Evolutionary conservation across 495 filamentous ascomycete genomes (phyloP).

Genomic region (Xylaria flabelliformis): DNA sequence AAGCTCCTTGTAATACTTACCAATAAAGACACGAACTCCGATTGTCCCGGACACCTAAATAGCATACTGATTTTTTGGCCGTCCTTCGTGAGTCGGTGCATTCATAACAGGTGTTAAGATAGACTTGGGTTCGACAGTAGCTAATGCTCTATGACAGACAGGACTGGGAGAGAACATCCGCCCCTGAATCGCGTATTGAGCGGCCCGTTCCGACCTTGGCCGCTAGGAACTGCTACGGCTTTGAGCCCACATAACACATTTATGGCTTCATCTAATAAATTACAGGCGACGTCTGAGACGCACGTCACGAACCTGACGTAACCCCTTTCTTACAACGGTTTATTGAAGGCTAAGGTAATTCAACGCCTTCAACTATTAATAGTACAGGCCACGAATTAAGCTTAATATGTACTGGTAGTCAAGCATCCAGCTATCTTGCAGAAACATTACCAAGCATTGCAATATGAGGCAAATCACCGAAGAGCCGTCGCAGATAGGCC

Average conservation of each 20-base stretch:
- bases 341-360: neutral
- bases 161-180: neutral
- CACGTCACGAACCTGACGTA: neutral
- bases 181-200: neutral
- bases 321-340: too few species aligned
- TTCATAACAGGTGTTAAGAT: neutral
- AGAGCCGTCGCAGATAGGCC: neutral
- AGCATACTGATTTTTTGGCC: neutral
- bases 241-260: neutral
- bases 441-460: neutral
- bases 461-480: neutral
- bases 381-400: neutral
- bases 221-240: too few species aligned
- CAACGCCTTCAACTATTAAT: neutral
- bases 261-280: neutral
- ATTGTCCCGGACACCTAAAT: neutral
- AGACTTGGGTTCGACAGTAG: neutral
- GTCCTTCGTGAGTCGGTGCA: neutral
- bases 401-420: neutral
- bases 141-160: neutral
- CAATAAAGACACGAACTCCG: neutral
- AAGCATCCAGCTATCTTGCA: neutral
- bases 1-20: neutral
- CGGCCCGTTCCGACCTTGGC: neutral
- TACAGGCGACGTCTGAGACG: neutral